A percentile compares a stretch with the other conserved stretches of the same genome.
These are phyloP conservation scores for Aspergillus aculeatus DNA, from an alignment of 2,329 filamentous ascomycete species.

Conservation along the genomic window DNA sequence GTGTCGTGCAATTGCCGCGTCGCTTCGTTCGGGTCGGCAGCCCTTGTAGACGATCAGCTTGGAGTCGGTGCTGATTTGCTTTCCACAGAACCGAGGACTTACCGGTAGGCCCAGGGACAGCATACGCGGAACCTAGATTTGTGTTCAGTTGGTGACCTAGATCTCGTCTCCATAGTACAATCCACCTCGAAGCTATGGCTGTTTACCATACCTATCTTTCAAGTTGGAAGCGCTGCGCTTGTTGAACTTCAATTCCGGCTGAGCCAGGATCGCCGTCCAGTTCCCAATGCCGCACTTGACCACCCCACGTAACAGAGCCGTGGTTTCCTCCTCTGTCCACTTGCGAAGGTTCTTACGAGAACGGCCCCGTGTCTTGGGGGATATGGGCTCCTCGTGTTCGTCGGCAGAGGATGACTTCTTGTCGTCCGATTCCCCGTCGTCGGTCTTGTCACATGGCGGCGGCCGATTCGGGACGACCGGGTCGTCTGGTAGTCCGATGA, in stretches of 20 bases:
- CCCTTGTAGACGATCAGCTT: constrained; percentile 18
- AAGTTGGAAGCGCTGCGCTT: constrained; percentile 61
- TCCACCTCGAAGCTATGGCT: background rate
- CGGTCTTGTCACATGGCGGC: constrained; percentile 10
- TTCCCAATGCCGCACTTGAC: constrained; percentile 62
- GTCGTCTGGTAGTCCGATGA: constrained; percentile 10
- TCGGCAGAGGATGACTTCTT: constrained; percentile 6
- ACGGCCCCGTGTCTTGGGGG: constrained; percentile 37
- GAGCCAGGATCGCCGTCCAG: constrained; percentile 63
- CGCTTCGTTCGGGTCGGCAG: constrained; percentile 39
- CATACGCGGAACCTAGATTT: constrained; percentile 52
- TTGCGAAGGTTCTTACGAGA: constrained; percentile 51
- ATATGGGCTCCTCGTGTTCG: constrained; percentile 26
- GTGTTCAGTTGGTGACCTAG: constrained; percentile 6
- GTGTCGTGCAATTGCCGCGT: constrained; percentile 38
- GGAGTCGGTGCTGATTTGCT: background rate
- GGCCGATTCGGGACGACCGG: constrained; percentile 4
- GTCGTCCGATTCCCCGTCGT: background rate
- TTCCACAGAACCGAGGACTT: constrained; percentile 11
- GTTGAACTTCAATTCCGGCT: constrained; percentile 57
- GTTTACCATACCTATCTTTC: constrained; percentile 54
- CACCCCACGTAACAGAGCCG: constrained; percentile 57
- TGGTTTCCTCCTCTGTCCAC: constrained; percentile 64
- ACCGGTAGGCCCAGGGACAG: constrained; percentile 50
- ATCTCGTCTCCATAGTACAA: background rate